Conservation (phyloP, 768 basidiomycete genomes). For the Termitomyces sp. region DNA sequence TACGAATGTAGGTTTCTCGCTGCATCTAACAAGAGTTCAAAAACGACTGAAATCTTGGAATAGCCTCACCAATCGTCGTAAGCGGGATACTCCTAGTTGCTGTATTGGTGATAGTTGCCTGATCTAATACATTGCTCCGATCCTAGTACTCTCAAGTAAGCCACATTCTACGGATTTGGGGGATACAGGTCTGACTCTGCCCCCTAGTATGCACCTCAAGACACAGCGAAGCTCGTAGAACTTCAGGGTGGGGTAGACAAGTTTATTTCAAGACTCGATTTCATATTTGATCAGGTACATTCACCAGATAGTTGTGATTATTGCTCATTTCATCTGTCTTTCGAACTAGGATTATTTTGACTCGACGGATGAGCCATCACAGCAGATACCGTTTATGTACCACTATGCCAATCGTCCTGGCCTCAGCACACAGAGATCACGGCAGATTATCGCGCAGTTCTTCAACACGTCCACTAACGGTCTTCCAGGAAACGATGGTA, state of each 20-base stretch:
- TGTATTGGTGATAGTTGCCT: neutral
- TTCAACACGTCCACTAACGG: slow-evolving; percentile 56
- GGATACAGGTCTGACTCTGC: neutral
- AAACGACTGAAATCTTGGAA: neutral
- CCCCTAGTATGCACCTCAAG: slow-evolving; percentile 59
- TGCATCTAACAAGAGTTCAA: neutral
- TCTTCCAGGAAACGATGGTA: slow-evolving; percentile 65
- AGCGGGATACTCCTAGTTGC: slow-evolving; percentile 13
- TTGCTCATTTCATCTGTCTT: neutral
- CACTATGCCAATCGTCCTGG: slow-evolving; percentile 63
- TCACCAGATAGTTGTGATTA: neutral
- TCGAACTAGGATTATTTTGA: slow-evolving; percentile 51
- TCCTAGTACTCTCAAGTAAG: slow-evolving; percentile 51
- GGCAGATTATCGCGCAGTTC: slow-evolving; percentile 50
- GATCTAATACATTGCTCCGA: neutral
- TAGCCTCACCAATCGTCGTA: slow-evolving; percentile 55
- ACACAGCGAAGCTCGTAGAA: slow-evolving; percentile 56
- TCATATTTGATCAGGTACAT: slow-evolving; percentile 50
- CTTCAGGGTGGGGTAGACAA: slow-evolving; percentile 55
- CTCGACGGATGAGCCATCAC: slow-evolving; percentile 59
- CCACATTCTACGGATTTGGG: neutral
- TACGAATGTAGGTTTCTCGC: slow-evolving; percentile 41
- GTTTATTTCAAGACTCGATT: slow-evolving; percentile 53
- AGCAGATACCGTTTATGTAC: slow-evolving; percentile 69
- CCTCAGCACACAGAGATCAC: slow-evolving; percentile 50